Evolutionary conservation across 192 early-diverging fungal genomes (phyloP).

Genomic region (Umbelopsis sp.): DNA sequence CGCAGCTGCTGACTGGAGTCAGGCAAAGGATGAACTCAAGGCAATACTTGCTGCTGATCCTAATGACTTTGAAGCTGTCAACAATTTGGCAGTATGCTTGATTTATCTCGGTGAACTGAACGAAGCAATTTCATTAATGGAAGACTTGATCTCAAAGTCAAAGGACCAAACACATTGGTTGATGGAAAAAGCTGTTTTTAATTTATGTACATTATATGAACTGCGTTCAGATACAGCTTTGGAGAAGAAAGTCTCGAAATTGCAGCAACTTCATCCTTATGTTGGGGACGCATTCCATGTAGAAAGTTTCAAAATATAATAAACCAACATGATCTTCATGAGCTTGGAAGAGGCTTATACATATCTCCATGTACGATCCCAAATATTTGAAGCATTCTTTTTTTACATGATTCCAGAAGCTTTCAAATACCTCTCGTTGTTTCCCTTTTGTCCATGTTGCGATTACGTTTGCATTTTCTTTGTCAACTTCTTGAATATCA

Average conservation of each 20-base stretch:
- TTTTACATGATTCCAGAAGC: slow-evolving; percentile 45
- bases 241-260: slow-evolving; percentile 41
- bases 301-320: slow-evolving; percentile 46
- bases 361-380: slow-evolving; percentile 19
- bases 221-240: slow-evolving; percentile 45
- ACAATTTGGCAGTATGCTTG: slow-evolving; percentile 52
- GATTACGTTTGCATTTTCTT: slow-evolving; percentile 21
- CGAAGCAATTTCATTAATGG: slow-evolving; percentile 42
- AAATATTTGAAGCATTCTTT: slow-evolving; percentile 25
- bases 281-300: slow-evolving; percentile 53
- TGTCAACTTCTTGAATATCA: slow-evolving; percentile 4
- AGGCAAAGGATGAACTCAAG: slow-evolving; percentile 40
- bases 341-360: background rate
- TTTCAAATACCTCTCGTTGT: slow-evolving; percentile 49
- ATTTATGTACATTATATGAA: slow-evolving; percentile 57
- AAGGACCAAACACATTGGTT: slow-evolving; percentile 47
- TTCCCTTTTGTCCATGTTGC: slow-evolving; percentile 47
- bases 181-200: slow-evolving; percentile 48
- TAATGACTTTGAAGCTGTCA: slow-evolving; percentile 34
- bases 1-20: slow-evolving; percentile 45
- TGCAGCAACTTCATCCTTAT: slow-evolving; percentile 47
- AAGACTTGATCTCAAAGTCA: slow-evolving; percentile 35
- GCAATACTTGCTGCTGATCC: slow-evolving; percentile 30
- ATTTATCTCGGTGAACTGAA: slow-evolving; percentile 49
- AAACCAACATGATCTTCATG: background rate